phyloP scores from a whole-genome alignment of 768 basidiomycete genomes.

The Phanerochaete sordida region DNA sequence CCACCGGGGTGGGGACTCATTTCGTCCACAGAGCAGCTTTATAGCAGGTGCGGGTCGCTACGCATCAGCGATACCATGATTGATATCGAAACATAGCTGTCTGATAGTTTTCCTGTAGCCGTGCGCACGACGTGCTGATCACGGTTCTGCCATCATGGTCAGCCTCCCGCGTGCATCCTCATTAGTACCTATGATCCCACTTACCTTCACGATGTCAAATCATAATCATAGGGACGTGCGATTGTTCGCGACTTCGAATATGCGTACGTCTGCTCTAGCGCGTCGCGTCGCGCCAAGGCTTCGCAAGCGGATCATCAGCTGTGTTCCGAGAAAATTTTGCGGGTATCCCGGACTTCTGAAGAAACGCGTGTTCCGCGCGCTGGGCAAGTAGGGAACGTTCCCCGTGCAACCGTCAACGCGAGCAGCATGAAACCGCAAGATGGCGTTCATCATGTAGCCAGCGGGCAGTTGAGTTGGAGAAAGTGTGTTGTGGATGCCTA shows the following conservation, averaged over 20 bases:
- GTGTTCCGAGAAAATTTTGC: not conserved
- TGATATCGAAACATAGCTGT: not conserved
- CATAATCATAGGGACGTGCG: not conserved
- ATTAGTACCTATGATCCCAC: too few species aligned
- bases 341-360: too few species aligned
- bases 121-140: not conserved
- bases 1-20: slow-evolving; percentile 15
- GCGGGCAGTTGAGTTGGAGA: too few species aligned
- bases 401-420: too few species aligned
- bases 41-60: not conserved
- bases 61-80: not conserved
- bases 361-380: too few species aligned
- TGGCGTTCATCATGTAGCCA: too few species aligned
- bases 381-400: too few species aligned
- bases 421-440: too few species aligned
- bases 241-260: too few species aligned
- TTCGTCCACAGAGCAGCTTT: not conserved
- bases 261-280: not conserved
- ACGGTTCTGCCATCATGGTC: not conserved
- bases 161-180: not conserved
- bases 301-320: not conserved
- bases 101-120: not conserved
- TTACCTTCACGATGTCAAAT: too few species aligned
- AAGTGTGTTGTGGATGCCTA: too few species aligned
- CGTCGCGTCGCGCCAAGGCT: not conserved